Evolutionary conservation across 2,329 filamentous ascomycete species (phyloP).

Genomic region (Phyllosticta citrichinensis): DNA sequence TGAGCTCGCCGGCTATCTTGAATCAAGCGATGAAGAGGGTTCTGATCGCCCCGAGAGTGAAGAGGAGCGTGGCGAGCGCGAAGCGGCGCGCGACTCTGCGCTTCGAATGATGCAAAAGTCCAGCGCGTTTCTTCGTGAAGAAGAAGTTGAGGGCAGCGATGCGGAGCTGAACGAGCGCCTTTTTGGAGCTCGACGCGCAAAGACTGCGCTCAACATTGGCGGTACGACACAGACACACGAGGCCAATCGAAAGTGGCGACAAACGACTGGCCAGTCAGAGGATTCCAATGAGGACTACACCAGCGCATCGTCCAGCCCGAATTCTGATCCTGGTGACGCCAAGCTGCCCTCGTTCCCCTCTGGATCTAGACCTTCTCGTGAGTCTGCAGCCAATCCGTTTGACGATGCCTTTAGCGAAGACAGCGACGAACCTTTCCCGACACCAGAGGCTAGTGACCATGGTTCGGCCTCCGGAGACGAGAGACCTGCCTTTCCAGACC

Average conservation of each 20-base stretch:
- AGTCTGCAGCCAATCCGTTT: background rate
- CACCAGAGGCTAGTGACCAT: background rate
- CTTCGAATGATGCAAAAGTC: background rate
- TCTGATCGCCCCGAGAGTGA: background rate
- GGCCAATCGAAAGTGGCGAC: background rate
- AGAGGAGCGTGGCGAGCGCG: background rate
- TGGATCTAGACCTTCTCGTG: background rate
- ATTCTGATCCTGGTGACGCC: background rate
- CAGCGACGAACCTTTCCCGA: background rate
- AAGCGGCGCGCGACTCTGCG: background rate
- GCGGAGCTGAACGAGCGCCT: background rate
- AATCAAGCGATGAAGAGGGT: background rate
- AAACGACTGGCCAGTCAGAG: background rate
- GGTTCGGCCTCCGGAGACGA: background rate
- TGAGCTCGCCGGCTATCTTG: background rate
- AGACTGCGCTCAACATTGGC: background rate
- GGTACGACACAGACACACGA: background rate
- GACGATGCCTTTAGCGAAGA: background rate
- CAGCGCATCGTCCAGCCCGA: background rate
- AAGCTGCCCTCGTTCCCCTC: background rate
- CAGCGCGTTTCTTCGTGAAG: background rate
- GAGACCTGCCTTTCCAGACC: background rate
- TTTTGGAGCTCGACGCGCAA: background rate
- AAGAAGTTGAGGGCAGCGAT: background rate
- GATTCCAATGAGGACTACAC: background rate